A percentile compares a stretch with the other conserved stretches of the same genome.
These are phyloP conservation scores for Fagopyrum homotropicum DNA, from an alignment of 148 eudicot genomes.

Conservation along the genomic window DNA sequence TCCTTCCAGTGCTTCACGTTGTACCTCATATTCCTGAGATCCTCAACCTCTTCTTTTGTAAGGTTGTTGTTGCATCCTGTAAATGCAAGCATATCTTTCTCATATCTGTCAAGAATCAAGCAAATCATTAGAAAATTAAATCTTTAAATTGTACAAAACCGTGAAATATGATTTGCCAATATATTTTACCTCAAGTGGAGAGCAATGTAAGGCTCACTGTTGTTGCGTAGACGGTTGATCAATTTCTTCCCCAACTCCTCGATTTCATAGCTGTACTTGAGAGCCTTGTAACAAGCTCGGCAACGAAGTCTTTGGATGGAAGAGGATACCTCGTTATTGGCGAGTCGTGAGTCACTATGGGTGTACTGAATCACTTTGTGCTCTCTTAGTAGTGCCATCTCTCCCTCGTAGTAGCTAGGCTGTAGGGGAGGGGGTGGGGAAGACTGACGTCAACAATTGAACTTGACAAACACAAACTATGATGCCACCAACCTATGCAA, in stretches of 20 bases:
- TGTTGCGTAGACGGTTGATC: slow-evolving; percentile 23
- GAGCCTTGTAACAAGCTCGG: slow-evolving; percentile 48
- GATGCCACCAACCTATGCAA: background rate
- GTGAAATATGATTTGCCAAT: background rate
- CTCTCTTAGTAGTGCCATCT: slow-evolving; percentile 16
- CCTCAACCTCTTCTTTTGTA: slow-evolving; percentile 29
- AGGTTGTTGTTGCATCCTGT: slow-evolving; percentile 52
- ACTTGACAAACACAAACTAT: background rate
- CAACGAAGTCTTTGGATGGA: slow-evolving; percentile 48
- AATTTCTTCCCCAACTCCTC: slow-evolving; percentile 31
- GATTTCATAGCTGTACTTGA: slow-evolving; percentile 31
- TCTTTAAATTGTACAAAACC: too few species aligned
- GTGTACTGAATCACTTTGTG: slow-evolving; percentile 39
- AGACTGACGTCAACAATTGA: background rate
- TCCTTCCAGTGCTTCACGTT: slow-evolving; percentile 45
- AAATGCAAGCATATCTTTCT: slow-evolving; percentile 58
- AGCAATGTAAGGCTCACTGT: slow-evolving; percentile 34
- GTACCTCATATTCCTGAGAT: slow-evolving; percentile 34
- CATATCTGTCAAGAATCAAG: slow-evolving; percentile 27
- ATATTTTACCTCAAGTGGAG: slow-evolving; percentile 44
- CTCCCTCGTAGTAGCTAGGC: slow-evolving; percentile 33
- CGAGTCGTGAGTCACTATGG: slow-evolving; percentile 42
- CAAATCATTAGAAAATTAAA: too few species aligned
- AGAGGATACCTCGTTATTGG: slow-evolving; percentile 34
- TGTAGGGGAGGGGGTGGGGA: slow-evolving; percentile 4